A percentile compares a stretch with the other conserved stretches of the same genome.
phyloP scores from a whole-genome alignment of 129 eudicot species.

The sunflower (Helianthus annuus) region HanXRQr2.0-SUNRISE NC_035433.2:2238329-2238828 shows the following conservation, averaged over 20 bases:
- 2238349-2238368: background rate
- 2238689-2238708: conserved; percentile 86
- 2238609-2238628: conserved; percentile 66
- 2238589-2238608: conserved; percentile 59
- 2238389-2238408: background rate
- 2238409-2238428: background rate
- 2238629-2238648: conserved; percentile 84
- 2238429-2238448: too few relatives aligned
- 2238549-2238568: conserved; percentile 8
- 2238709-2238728: conserved; percentile 70
- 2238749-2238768: conserved; percentile 71
- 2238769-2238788: conserved; percentile 84
- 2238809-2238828: conserved; percentile 76
- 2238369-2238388: conserved; percentile 10
- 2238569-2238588: conserved; percentile 1
- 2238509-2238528: conserved; percentile 26
- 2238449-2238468: background rate
- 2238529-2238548: too few relatives aligned
- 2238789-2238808: conserved; percentile 71
- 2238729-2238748: conserved; percentile 72
- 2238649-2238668: conserved; percentile 89
- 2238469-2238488: conserved; percentile 29
- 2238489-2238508: conserved; percentile 34
- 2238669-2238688: conserved; percentile 61
- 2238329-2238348: conserved; percentile 24